Conservation (phyloP, 352 stramenopile genomes). For the Nothophytophthora sp. region DNA sequence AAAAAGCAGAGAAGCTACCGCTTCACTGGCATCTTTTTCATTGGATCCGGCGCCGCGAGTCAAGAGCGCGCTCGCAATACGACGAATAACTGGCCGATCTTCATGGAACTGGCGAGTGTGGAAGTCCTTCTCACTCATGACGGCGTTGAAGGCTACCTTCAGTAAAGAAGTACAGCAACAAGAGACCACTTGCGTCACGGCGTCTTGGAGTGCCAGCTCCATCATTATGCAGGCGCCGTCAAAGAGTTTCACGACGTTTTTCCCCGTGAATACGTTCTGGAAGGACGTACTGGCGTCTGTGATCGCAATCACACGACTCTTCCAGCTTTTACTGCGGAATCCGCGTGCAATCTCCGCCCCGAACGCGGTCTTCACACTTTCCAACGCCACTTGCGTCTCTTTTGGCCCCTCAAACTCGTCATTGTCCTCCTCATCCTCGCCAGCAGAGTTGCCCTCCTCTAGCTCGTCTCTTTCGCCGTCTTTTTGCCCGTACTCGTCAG, state of each 20-base stretch:
- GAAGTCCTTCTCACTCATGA: conserved; percentile 61
- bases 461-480: conserved; percentile 27
- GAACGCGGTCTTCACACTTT: conserved; percentile 46
- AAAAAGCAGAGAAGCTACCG: conserved; percentile 71
- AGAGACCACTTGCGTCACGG: conserved; percentile 68
- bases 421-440: conserved; percentile 42
- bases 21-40: conserved; percentile 81
- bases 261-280: conserved; percentile 40
- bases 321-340: conserved; percentile 66
- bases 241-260: conserved; percentile 55
- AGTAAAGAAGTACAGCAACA: conserved; percentile 59
- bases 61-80: conserved; percentile 50
- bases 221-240: conserved; percentile 69
- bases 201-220: conserved; percentile 50
- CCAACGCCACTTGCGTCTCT: conserved; percentile 11
- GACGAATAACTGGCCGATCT: conserved; percentile 42
- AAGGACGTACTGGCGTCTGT: conserved; percentile 52
- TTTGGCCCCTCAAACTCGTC: conserved; percentile 31
- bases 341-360: conserved; percentile 46
- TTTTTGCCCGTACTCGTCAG: conserved; percentile 34
- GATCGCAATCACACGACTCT: conserved; percentile 53
- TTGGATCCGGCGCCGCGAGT: conserved; percentile 60
- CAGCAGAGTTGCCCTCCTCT: conserved; percentile 10
- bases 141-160: conserved; percentile 59
- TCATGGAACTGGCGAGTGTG: conserved; percentile 61